Percentiles rank a stretch among this genome's conserved stretches.
Conservation (phyloP, 169 alveolate species). For the Plasmodium knowlesi region DNA sequence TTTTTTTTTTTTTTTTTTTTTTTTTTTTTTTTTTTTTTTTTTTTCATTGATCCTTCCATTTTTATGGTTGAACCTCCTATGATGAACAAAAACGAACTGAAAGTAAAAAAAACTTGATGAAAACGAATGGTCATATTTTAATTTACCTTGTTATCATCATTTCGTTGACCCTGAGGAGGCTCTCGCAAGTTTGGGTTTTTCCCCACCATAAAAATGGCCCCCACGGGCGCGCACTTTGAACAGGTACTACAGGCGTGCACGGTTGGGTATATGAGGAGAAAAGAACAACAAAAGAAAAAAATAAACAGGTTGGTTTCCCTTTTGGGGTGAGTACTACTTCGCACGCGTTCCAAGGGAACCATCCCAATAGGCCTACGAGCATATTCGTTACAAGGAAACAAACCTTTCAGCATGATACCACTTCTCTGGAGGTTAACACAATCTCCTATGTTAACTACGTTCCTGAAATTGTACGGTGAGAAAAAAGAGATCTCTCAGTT, state of each 20-base stretch:
- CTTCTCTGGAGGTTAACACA: too few species aligned
- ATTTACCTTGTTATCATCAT: slow-evolving; percentile 69
- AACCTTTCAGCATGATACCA: too few species aligned
- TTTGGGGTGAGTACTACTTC: neutral
- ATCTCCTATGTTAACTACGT: too few species aligned
- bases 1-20: slow-evolving; percentile 24
- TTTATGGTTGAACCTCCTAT: slow-evolving; percentile 77
- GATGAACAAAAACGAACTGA: slow-evolving; percentile 52
- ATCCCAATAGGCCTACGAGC: too few species aligned
- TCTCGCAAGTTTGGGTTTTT: neutral
- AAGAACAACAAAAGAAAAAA: neutral
- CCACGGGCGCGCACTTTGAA: neutral
- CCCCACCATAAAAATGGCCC: neutral
- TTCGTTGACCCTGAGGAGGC: slow-evolving; percentile 77
- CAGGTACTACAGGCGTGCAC: neutral
- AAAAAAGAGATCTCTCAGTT: neutral
- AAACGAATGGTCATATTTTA: slow-evolving; percentile 30
- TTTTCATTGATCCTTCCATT: slow-evolving; percentile 74
- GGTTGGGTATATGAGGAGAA: neutral
- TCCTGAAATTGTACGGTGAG: too few species aligned
- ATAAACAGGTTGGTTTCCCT: neutral
- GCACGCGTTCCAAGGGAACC: too few species aligned
- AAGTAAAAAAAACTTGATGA: slow-evolving; percentile 23
- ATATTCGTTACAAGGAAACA: too few species aligned
- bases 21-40: slow-evolving; percentile 47